Percentiles rank a stretch among this genome's conserved stretches.
phyloP scores from a whole-genome alignment of 129 eudicot genomes.

The Cynara cardunculus region DNA sequence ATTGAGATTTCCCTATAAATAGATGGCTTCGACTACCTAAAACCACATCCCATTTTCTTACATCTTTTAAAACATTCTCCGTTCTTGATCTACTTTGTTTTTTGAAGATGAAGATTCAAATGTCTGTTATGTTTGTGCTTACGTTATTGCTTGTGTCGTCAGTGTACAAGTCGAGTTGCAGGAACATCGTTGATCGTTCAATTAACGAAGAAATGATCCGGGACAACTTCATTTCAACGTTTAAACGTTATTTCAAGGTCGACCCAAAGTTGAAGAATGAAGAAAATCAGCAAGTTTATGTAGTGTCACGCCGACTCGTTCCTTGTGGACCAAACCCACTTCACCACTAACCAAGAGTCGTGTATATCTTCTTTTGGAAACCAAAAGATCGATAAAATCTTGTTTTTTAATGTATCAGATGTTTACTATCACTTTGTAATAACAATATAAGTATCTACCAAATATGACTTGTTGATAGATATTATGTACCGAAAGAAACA shows the following conservation, averaged over 20 bases:
- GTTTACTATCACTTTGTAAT: neutral
- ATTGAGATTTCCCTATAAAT: constrained; percentile 24
- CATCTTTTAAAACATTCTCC: constrained; percentile 11
- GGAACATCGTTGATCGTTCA: constrained; percentile 20
- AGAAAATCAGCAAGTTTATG: constrained; percentile 18
- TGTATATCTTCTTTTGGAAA: neutral
- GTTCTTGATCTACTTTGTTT: neutral
- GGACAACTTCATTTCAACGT: constrained; percentile 41
- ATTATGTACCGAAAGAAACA: neutral
- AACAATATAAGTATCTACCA: neutral
- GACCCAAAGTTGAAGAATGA: constrained; percentile 14
- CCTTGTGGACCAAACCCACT: constrained; percentile 77
- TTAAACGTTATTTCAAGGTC: constrained; percentile 32
- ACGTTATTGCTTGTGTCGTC: constrained; percentile 15
- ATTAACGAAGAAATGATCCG: constrained; percentile 27
- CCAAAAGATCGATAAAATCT: neutral
- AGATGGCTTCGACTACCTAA: constrained; percentile 17
- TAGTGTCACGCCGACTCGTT: constrained; percentile 50
- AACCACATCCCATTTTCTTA: constrained; percentile 20
- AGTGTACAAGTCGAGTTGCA: constrained; percentile 34
- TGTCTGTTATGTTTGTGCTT: constrained; percentile 19
- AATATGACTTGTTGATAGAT: neutral
- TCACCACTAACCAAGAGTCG: constrained; percentile 13
- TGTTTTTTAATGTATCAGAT: neutral
- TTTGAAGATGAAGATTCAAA: constrained; percentile 26